Conservation (phyloP, 495 filamentous ascomycete species). For the Hyaloscypha bicolor region DNA sequence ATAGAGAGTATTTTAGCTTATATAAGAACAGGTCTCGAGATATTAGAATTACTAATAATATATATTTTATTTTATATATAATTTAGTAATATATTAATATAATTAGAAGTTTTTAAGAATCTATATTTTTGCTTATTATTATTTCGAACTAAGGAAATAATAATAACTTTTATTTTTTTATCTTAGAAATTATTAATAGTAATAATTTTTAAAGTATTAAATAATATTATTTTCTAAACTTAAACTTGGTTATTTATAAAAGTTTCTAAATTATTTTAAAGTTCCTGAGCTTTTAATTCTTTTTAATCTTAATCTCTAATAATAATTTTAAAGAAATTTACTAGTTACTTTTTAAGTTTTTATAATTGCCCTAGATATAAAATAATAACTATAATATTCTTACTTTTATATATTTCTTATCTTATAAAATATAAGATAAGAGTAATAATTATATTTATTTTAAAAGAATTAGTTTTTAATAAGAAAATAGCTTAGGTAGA, state of each 20-base stretch:
- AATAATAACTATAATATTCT: constrained; percentile 79
- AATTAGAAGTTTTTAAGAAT: constrained; percentile 73
- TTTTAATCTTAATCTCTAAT: constrained; percentile 69
- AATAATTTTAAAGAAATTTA: constrained; percentile 57
- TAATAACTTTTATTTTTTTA: constrained; percentile 77
- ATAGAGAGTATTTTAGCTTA: constrained; percentile 67
- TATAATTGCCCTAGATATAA: constrained; percentile 76
- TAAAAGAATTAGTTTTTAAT: too few species aligned
- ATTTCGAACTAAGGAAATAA: constrained; percentile 82
- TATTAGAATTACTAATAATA: constrained; percentile 72
- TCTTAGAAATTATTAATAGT: constrained; percentile 87
- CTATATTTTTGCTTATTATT: constrained; percentile 65
- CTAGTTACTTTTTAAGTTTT: constrained; percentile 55
- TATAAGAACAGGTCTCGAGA: constrained; percentile 61
- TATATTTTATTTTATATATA: constrained; percentile 85
- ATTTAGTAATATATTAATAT: constrained; percentile 78
- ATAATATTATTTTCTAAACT: constrained; percentile 52
- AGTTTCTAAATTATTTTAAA: constrained; percentile 36
- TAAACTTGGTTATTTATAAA: constrained; percentile 28
- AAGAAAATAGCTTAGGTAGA: too few species aligned
- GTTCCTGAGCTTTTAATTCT: constrained; percentile 51
- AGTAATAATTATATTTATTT: constrained; percentile 37
- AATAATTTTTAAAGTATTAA: constrained; percentile 63
- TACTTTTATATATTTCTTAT: constrained; percentile 62
- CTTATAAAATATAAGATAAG: constrained; percentile 73